Percentiles rank a stretch among this genome's conserved stretches.
Conservation (phyloP, 768 basidiomycete species). For the Glaciozyma antarctica region DNA sequence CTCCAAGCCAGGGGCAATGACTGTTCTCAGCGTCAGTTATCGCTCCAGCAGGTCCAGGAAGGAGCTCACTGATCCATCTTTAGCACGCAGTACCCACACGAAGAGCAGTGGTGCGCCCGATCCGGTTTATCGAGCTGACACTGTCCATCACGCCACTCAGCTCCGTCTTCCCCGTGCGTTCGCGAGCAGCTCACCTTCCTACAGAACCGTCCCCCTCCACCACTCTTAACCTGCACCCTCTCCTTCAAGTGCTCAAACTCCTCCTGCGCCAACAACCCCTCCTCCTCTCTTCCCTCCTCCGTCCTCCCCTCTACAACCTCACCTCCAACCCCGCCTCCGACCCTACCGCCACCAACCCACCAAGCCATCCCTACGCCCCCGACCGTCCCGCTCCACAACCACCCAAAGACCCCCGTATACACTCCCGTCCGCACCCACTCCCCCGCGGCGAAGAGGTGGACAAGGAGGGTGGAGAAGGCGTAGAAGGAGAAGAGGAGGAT, state of each 20-base stretch:
- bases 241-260: background rate
- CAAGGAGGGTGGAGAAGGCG: too few relatives aligned
- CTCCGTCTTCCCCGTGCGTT: too few relatives aligned
- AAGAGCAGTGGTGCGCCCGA: slow-evolving; percentile 28
- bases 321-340: too few relatives aligned
- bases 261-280: background rate
- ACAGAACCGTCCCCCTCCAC: slow-evolving; percentile 19
- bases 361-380: too few relatives aligned
- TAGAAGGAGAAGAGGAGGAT: too few relatives aligned
- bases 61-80: slow-evolving; percentile 25
- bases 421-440: too few relatives aligned
- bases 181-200: slow-evolving; percentile 9
- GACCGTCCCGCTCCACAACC: too few relatives aligned
- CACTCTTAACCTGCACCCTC: slow-evolving; percentile 21
- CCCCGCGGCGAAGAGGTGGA: too few relatives aligned
- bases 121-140: slow-evolving; percentile 27
- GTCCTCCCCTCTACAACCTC: too few relatives aligned
- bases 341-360: too few relatives aligned
- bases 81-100: slow-evolving; percentile 20
- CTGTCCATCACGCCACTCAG: background rate
- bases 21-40: background rate
- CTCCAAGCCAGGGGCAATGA: slow-evolving; percentile 31
- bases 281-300: background rate
- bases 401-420: too few relatives aligned
- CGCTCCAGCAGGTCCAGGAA: too few relatives aligned